Conservation (phyloP, 345 rosid species). For the Heritiera fomes region DNA sequence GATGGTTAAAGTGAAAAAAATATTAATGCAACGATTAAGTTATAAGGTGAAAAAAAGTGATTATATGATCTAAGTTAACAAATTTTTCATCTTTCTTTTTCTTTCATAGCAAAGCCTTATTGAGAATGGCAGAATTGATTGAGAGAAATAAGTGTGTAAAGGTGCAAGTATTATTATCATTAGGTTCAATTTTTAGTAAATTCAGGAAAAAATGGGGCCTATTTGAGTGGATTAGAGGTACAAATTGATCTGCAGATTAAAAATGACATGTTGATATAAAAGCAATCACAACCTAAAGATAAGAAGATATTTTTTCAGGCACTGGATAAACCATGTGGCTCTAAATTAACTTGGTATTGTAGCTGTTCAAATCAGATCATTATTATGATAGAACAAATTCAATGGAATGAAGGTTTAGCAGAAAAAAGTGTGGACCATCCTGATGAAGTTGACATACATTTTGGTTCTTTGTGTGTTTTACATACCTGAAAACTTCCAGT, state of each 20-base stretch:
- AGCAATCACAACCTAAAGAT: background rate
- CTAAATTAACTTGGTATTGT: background rate
- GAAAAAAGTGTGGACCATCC: background rate
- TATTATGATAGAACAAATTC: background rate
- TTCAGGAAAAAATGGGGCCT: background rate
- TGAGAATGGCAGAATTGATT: no score
- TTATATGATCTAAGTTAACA: no score
- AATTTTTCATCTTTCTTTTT: no score
- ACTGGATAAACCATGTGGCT: background rate
- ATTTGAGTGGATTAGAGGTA: no score
- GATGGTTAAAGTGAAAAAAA: no score
- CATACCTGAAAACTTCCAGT: background rate
- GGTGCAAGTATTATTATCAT: no score
- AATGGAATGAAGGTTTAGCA: background rate
- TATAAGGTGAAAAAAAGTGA: no score
- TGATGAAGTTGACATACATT: background rate
- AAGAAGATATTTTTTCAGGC: background rate
- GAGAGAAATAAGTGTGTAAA: no score
- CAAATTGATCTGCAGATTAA: background rate
- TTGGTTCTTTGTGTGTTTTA: background rate
- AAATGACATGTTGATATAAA: background rate
- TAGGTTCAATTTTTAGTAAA: no score
- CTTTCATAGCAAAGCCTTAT: no score
- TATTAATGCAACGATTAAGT: no score
- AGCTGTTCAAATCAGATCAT: background rate